Conservation (phyloP, 768 basidiomycete species). For the Coprinellus micaceus region DNA sequence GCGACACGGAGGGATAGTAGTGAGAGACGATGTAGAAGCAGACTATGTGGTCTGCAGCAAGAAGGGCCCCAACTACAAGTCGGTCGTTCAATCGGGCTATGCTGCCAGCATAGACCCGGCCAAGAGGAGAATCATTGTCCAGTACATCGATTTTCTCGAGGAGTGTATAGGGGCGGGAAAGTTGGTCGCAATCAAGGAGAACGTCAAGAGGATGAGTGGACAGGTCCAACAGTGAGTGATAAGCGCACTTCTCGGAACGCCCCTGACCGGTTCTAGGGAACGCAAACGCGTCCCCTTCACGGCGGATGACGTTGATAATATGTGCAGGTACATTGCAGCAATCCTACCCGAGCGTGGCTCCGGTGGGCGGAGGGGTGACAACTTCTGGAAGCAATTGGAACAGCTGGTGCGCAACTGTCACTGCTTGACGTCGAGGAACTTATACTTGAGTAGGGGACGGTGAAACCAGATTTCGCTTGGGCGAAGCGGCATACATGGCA, state of each 20-base stretch:
- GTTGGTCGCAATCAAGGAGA: slow-evolving; percentile 17
- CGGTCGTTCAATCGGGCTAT: no score
- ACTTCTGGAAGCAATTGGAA: slow-evolving; percentile 31
- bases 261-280: no score
- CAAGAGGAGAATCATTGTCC: slow-evolving; percentile 19
- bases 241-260: neutral
- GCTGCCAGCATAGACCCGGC: slow-evolving; percentile 10
- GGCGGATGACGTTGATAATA: slow-evolving; percentile 32
- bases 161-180: slow-evolving; percentile 18
- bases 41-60: slow-evolving; percentile 23
- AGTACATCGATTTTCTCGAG: slow-evolving; percentile 24
- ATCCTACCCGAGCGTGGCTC: slow-evolving; percentile 28
- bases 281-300: slow-evolving; percentile 25
- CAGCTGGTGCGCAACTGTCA: slow-evolving; percentile 22
- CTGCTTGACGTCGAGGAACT: neutral
- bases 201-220: slow-evolving; percentile 30
- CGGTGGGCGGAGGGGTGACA: slow-evolving; percentile 39
- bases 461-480: slow-evolving; percentile 32
- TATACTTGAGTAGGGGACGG: slow-evolving; percentile 13
- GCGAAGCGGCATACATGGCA: slow-evolving; percentile 37
- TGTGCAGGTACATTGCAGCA: slow-evolving; percentile 35
- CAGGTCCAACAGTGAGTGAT: slow-evolving; percentile 1
- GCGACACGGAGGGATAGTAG: slow-evolving; percentile 27
- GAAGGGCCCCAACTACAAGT: no score
- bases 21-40: slow-evolving; percentile 15